Evolutionary conservation across 768 basidiomycete genomes (phyloP), one percentile per base, ranked within the genome.

Genomic region (Xanthoconium purpureum): DNA sequence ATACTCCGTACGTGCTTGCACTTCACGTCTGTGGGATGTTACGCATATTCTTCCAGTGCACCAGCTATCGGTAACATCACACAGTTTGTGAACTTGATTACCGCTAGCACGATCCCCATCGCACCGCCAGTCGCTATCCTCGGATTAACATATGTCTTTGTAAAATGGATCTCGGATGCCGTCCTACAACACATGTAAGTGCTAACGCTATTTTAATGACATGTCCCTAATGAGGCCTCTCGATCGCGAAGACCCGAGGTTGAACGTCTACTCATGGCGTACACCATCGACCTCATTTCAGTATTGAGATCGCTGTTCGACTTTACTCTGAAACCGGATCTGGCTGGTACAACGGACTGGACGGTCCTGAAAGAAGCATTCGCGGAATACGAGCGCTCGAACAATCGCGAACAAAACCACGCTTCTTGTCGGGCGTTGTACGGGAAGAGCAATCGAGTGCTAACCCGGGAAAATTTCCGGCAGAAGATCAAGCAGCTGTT

Each of bases 71-170:
- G 38, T 38, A 38, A 4, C 12, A 54, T 57, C 7, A 17, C 24
- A 2, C 46, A 54, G 2, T 57, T 57, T 39, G 56, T 57, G 28
- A 44, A 1, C 40, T 18, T 57, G 36, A 33, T 57, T 13, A 49
- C 33, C 2, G 42, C 47, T 28, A 57, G 39, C 30, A 44, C 47
- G 12, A 38, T 57, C 6, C 56, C 39, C 7, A 33, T 54, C 6
- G 56, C 42, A 5, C 40, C 47, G 12, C 56, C 52, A 11, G 56
- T 54, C 6, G 42, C 56, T 11, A 49, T 57, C 28, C 47, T 57
- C 6, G 56, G 56, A 12, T 44, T 57, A 11, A 28, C 47, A 8
- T 57, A 38, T 8, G 37, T 49, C 20, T 54, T 54, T 6, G 47
- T 57, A n/a, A 38, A 48, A 38, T 57, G 56, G 56, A 46, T 57